Evolutionary conservation across 805 yeast genomes (phyloP), one percentile per base, ranked within the genome.

Genomic region (Yarrowia divulgata): DNA sequence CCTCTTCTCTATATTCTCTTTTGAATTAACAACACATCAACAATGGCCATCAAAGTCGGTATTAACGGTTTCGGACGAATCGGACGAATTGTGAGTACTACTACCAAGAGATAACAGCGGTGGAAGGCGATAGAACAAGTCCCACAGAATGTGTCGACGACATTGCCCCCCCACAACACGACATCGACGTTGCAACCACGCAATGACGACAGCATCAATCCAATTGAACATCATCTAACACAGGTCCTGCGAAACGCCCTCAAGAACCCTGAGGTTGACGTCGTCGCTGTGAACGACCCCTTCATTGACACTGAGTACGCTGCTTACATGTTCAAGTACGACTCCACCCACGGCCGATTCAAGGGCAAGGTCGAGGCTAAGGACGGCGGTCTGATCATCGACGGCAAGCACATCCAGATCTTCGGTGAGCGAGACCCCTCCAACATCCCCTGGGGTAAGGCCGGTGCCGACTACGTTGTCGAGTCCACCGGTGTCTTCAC

Each of bases 401-500:
- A 89, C 79, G 94, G 92, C 76, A 79, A 85, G 75, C 80, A 83
- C 77, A 86, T 91, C 79, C 79, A 82, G 76, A 88, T 89, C 75
- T 87, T 82, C 85, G 89, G 88, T 79, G 96, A 90, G 85, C 84
- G 87, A 79, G 95, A 91, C 85, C 97, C 97, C 77, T 85, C 88
- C 72, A 79, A 84, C 78, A 90, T 92, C 77, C 97, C 97, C 81
- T 92, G 97, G 97, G 93, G 92, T 75, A 83, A 85, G 77, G 79
- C 82, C 71, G 91, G 91, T 78, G 95, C 92, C 74, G 94, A 90
- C 78, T 89, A 83, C 85, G 94, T 92, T 75, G 88, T 92, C 76
- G 97, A 92, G 84, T 91, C 97, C 80, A 92, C 97, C 75, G 97
- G 97, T 87, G 93, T 92, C 77, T 92, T 92, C 90, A 92, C 93